Evolutionary conservation across 2,329 filamentous ascomycete genomes (phyloP), one percentile per base, ranked within the genome.

Genomic region (Cytospora schulzeri): DNA sequence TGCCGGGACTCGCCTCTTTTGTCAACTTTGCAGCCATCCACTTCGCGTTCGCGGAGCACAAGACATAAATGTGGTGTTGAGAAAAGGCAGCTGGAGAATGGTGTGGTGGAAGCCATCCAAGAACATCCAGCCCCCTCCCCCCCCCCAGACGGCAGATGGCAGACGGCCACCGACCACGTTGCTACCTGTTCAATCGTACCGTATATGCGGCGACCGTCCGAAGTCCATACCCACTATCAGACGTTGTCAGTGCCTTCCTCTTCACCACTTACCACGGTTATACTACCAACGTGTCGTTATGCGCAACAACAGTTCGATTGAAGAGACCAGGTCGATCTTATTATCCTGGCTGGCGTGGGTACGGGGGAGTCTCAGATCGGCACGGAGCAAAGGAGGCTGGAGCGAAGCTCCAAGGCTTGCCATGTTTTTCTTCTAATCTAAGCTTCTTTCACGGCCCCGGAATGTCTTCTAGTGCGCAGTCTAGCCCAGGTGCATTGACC

Each of bases 291-390:
- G 29, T 51, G 60, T 50, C 35, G 38, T 61, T 53, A 66, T 66
- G 61, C 61, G 57, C 57, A 50, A n/a, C 53, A 28, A 29, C 45
- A 41, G 58, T 41, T 53, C 33, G 15, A 38, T 19, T 19, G 29
- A 17, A 24, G 31, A 53, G 15, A 14, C 26, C 29, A 22, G 29
- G 26, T 62, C 41, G 53, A 57, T 52, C 51, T 41, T 28, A n/a
- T 33, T 31, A 65, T 45, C 63, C 63, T 62, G 50, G 63, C 55
- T 59, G 19, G 61, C 64, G 63, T 64, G 60, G 64, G 58, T 52
- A 75, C 69, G 11, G 80, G 78, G 79, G 45, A 75, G 64, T 71
- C 74, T 11, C 63, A 77, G 52, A 76, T 74, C 60, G 65, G 73
- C 86, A 74, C 80, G 71, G 50, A 81, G 81, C 52, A 52, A 64